Evolutionary conservation across 2,329 filamentous ascomycete genomes (phyloP).

Genomic region (Amylocarpus encephaloides): DNA sequence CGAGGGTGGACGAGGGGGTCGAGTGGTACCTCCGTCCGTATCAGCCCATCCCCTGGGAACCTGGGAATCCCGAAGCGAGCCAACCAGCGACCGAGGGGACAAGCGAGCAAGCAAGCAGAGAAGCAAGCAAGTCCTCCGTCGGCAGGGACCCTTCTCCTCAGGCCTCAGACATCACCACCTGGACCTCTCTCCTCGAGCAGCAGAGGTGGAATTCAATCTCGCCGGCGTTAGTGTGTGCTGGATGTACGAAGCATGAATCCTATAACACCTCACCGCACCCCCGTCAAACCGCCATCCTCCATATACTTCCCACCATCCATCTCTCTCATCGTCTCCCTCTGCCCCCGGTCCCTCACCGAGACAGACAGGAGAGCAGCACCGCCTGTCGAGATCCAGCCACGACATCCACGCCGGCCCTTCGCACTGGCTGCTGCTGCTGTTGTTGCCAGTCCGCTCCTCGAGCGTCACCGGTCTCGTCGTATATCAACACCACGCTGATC

Average conservation of each 20-base stretch:
- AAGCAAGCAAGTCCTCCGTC: background rate
- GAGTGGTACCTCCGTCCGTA: no score
- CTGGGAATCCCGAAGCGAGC: background rate
- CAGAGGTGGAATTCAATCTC: background rate
- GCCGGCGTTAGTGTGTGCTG: conserved; percentile 3
- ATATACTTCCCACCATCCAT: background rate
- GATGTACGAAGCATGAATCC: background rate
- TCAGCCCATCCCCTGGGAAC: no score
- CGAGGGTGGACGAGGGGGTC: no score
- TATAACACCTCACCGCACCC: conserved; percentile 1
- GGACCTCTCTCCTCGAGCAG: background rate
- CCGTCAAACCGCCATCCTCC: background rate
- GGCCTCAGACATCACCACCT: background rate
- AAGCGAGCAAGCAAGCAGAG: background rate
- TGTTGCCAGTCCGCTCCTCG: background rate
- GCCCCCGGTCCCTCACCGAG: background rate
- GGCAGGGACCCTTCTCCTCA: background rate
- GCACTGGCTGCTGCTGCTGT: no score
- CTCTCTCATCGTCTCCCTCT: background rate
- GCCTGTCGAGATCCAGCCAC: background rate
- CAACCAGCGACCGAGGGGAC: background rate
- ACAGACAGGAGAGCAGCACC: background rate
- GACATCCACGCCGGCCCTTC: background rate
- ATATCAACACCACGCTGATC: background rate
- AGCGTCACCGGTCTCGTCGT: background rate